Evolutionary conservation across 2,329 filamentous ascomycete species (phyloP).

Genomic region (Xylariales sp.): DNA sequence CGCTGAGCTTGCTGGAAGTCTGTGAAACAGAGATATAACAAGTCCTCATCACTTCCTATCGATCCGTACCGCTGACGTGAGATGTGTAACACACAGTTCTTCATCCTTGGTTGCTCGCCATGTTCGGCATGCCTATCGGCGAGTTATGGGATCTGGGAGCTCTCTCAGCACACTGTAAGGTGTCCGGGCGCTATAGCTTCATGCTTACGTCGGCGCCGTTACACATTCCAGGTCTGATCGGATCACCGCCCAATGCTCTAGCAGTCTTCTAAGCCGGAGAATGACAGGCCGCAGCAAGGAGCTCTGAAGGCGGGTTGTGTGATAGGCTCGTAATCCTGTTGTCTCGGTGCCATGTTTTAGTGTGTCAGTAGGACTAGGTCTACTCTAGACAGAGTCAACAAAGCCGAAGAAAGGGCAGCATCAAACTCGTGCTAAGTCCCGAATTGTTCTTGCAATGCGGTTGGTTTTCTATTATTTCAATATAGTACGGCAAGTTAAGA

Average conservation of each 20-base stretch:
- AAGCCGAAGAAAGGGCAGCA: too few species aligned
- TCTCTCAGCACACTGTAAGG: constrained; percentile 64
- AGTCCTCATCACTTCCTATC: too few species aligned
- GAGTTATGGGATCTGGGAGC: constrained; percentile 68
- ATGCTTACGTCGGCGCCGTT: constrained; percentile 70
- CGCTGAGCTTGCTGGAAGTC: background rate
- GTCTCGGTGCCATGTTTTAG: background rate
- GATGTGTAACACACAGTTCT: constrained; percentile 50
- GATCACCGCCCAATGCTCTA: constrained; percentile 61
- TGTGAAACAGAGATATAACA: background rate
- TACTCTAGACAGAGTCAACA: too few species aligned
- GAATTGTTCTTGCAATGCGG: too few species aligned
- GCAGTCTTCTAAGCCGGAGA: constrained; percentile 55
- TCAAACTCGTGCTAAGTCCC: too few species aligned
- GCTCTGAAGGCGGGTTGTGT: constrained; percentile 1
- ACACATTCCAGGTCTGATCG: constrained; percentile 65
- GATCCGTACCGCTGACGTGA: constrained; percentile 14
- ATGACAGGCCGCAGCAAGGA: background rate
- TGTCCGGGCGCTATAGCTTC: constrained; percentile 67
- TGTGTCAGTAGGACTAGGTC: too few species aligned
- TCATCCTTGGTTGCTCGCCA: constrained; percentile 60
- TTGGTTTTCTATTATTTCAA: too few species aligned
- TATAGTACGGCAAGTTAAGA: too few species aligned
- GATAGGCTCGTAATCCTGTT: background rate
- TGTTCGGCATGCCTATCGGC: constrained; percentile 66